A percentile compares a stretch with the other conserved stretches of the same genome.
Conservation (phyloP, 2,329 filamentous ascomycete genomes). For the Tolypocladium pustulatum region DNA sequence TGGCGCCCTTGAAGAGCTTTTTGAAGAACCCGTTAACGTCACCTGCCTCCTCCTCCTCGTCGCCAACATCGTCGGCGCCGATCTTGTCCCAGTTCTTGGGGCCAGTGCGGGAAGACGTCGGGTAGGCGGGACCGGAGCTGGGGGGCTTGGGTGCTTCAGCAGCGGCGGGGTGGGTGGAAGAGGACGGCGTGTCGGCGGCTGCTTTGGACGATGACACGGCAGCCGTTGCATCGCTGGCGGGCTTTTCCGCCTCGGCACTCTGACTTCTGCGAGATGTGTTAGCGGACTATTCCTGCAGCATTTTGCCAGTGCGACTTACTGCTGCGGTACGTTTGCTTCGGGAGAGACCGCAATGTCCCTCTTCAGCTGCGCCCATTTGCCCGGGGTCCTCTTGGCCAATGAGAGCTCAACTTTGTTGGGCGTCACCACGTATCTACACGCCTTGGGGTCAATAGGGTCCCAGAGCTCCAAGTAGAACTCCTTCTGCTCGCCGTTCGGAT, state of each 20-base stretch:
- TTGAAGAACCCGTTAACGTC: conserved; percentile 82
- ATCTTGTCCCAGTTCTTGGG: conserved; percentile 91
- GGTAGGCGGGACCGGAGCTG: conserved; percentile 52
- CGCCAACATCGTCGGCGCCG: conserved; percentile 40
- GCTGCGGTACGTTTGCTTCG: background rate
- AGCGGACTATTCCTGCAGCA: background rate
- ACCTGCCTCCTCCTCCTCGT: conserved; percentile 48
- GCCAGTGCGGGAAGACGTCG: conserved; percentile 73
- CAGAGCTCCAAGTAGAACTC: conserved; percentile 55
- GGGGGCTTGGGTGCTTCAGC: background rate
- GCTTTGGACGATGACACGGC: background rate
- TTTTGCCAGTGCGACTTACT: background rate
- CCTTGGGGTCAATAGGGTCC: conserved; percentile 48
- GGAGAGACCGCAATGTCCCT: conserved; percentile 1
- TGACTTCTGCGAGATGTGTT: background rate
- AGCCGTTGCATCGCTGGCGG: background rate
- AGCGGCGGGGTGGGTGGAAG: background rate
- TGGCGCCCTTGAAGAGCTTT: conserved; percentile 67
- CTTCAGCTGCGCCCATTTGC: conserved; percentile 51
- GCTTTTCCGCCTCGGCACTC: background rate
- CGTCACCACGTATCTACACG: conserved; percentile 55
- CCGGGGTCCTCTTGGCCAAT: conserved; percentile 55
- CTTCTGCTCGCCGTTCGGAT: conserved; percentile 43
- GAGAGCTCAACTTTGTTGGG: conserved; percentile 72
- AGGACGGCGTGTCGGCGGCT: background rate